phyloP scores from a whole-genome alignment of 495 filamentous ascomycete genomes.

The Neurospora sp. region DNA sequence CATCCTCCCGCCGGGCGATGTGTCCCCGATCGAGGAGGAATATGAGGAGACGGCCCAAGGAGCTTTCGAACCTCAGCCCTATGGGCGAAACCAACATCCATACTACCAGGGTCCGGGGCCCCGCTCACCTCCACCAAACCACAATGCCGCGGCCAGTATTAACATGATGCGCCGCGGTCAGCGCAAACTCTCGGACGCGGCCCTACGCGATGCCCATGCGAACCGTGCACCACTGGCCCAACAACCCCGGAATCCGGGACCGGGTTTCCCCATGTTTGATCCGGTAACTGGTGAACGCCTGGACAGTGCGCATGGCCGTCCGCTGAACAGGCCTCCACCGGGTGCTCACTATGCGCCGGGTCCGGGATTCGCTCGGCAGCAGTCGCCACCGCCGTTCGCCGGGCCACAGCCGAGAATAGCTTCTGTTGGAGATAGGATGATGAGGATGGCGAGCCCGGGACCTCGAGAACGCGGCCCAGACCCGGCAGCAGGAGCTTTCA shows the following conservation, averaged over 20 bases:
- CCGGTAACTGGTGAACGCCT: conserved; percentile 42
- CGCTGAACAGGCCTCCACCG: conserved; percentile 35
- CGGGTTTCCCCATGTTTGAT: conserved; percentile 33
- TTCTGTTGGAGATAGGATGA: conserved; percentile 37
- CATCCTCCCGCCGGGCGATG: conserved; percentile 19
- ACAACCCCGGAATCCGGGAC: conserved; percentile 17
- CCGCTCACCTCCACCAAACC: conserved; percentile 7
- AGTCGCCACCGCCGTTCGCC: conserved; percentile 14
- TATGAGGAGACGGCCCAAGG: background rate
- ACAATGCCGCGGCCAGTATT: conserved; percentile 29
- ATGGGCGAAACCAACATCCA: background rate
- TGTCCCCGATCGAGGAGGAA: conserved; percentile 45
- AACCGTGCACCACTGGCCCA: conserved; percentile 15
- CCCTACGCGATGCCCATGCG: conserved; percentile 23
- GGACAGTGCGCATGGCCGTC: conserved; percentile 30
- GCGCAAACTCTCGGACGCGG: conserved; percentile 32
- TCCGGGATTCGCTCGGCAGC: conserved; percentile 20
- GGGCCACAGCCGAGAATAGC: conserved; percentile 4
- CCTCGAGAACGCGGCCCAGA: conserved; percentile 15
- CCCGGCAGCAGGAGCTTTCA: conserved; percentile 24
- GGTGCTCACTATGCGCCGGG: conserved; percentile 15
- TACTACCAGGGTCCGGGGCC: conserved; percentile 1
- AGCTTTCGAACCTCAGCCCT: background rate
- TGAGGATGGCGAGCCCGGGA: conserved; percentile 30
- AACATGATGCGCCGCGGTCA: conserved; percentile 41